Conservation (phyloP, 768 basidiomycete genomes). For the Erythrobasidium yunnanense region DNA sequence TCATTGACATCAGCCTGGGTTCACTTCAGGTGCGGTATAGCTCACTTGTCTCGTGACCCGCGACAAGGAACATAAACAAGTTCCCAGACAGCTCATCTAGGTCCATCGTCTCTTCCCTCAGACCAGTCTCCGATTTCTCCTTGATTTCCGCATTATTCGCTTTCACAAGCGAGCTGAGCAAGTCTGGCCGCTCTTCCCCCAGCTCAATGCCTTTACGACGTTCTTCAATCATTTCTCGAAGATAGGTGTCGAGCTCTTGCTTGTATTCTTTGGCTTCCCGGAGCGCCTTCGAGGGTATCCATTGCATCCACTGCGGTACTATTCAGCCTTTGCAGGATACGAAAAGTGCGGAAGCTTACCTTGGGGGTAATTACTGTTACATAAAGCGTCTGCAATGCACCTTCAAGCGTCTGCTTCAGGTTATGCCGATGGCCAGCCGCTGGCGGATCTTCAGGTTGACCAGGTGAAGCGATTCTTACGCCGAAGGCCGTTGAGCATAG, state of each 20-base stretch:
- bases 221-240: constrained; percentile 18
- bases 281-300: neutral
- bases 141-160: neutral
- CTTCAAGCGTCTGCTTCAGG: constrained; percentile 23
- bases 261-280: constrained; percentile 6
- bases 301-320: constrained; percentile 12
- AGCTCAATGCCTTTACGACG: neutral
- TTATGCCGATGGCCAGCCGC: constrained; percentile 5
- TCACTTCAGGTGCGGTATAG: constrained; percentile 33
- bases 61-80: constrained; percentile 48
- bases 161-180: constrained; percentile 27
- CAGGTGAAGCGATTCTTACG: constrained; percentile 35
- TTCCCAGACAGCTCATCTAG: constrained; percentile 37
- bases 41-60: constrained; percentile 49
- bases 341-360: neutral
- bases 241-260: constrained; percentile 12
- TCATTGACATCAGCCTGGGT: neutral
- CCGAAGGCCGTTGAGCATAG: constrained; percentile 41
- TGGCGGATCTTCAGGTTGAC: neutral
- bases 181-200: constrained; percentile 27
- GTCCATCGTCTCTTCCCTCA: neutral
- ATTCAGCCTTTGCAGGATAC: too few species aligned
- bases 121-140: neutral
- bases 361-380: neutral
- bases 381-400: neutral